phyloP scores from a whole-genome alignment of 2,329 filamentous ascomycete species.

The Cordyceps farinosa region DNA sequence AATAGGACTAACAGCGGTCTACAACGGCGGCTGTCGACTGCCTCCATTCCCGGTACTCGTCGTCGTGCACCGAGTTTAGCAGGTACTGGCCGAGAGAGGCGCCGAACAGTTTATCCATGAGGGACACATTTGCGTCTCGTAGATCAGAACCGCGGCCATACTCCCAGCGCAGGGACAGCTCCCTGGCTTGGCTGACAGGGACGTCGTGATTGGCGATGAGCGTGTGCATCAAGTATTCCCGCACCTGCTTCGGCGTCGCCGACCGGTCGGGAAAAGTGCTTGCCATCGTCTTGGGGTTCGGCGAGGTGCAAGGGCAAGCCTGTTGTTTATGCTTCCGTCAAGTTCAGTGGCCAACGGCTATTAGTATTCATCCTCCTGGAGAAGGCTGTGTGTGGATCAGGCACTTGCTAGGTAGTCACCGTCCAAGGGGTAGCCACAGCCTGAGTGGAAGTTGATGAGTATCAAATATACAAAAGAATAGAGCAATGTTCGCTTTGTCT shows the following conservation, averaged over 20 bases:
- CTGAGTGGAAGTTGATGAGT: too few species aligned
- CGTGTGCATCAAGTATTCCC: neutral
- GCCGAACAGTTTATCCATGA: neutral
- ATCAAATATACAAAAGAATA: too few species aligned
- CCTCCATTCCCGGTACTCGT: neutral
- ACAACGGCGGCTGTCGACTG: neutral
- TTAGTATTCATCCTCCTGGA: too few species aligned
- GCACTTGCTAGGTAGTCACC: too few species aligned
- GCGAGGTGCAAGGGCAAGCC: neutral
- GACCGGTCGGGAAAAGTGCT: neutral
- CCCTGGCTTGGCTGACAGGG: neutral
- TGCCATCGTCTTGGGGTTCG: neutral
- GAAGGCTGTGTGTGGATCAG: too few species aligned
- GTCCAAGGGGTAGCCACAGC: too few species aligned
- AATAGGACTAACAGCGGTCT: neutral
- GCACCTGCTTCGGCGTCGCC: neutral
- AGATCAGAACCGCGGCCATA: slow-evolving; percentile 1
- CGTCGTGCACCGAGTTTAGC: neutral
- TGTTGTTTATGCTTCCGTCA: neutral
- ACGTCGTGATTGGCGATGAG: neutral
- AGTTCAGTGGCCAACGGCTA: neutral
- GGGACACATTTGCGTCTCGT: neutral
- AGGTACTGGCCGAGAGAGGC: neutral
- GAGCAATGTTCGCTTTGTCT: too few species aligned
- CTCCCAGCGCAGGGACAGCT: neutral